These are phyloP conservation scores for Ceratocystis huliohia DNA, from an alignment of 2,329 filamentous ascomycete genomes.

Conservation along the genomic window DNA sequence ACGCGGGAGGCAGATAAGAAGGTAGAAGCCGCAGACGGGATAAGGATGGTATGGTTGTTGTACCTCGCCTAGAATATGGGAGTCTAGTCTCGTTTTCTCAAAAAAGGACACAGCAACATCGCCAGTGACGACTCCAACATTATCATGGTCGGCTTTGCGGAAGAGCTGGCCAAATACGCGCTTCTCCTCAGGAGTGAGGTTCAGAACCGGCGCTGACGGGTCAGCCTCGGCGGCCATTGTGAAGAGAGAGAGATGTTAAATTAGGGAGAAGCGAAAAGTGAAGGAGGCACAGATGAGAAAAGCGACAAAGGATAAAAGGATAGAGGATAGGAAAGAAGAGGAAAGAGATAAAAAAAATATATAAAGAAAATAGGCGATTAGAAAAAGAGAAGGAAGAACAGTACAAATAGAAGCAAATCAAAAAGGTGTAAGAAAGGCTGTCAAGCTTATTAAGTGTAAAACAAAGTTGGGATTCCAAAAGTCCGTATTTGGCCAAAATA, in stretches of 20 bases:
- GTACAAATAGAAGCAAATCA: neutral
- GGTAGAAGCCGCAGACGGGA: neutral
- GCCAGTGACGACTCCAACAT: constrained; percentile 84
- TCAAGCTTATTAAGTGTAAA: neutral
- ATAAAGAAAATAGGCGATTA: neutral
- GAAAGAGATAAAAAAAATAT: neutral
- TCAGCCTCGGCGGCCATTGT: constrained; percentile 20
- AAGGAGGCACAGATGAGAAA: neutral
- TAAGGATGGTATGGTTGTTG: constrained; percentile 26
- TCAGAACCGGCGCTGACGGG: constrained; percentile 49
- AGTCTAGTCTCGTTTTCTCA: constrained; percentile 82
- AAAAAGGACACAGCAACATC: constrained; percentile 97
- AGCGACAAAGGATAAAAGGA: neutral
- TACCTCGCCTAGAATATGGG: constrained; percentile 77
- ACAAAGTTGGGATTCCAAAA: neutral
- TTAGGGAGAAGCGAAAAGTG: neutral
- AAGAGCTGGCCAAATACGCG: constrained; percentile 88
- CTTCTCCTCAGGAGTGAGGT: constrained; percentile 85
- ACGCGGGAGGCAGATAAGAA: neutral
- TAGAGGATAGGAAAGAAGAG: neutral
- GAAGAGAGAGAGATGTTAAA: neutral
- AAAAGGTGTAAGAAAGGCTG: neutral
- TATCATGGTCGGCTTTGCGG: constrained; percentile 80
- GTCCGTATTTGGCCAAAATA: constrained; percentile 14
- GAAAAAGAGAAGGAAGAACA: neutral